These are phyloP conservation scores for Mucor plumbeus DNA, from an alignment of 371 early-diverging fungal genomes.

Conservation along the genomic window DNA sequence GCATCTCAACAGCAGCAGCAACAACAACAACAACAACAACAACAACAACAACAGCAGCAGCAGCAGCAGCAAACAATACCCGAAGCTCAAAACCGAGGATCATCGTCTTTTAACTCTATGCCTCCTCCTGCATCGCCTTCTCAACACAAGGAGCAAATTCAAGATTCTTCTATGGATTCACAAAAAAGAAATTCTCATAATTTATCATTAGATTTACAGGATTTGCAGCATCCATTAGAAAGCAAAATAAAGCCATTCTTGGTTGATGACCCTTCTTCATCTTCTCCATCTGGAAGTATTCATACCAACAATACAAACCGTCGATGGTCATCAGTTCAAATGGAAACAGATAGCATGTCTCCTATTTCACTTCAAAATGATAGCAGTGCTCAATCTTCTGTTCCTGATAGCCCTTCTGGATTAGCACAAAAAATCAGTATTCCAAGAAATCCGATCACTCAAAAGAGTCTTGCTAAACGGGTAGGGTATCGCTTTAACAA, in stretches of 20 bases:
- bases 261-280: background rate
- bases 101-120: background rate
- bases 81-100: background rate
- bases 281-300: background rate
- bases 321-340: slow-evolving; percentile 9
- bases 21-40: background rate
- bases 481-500: slow-evolving; percentile 36
- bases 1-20: background rate
- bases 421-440: background rate
- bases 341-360: slow-evolving; percentile 18
- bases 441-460: slow-evolving; percentile 27
- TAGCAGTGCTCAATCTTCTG: slow-evolving; percentile 13
- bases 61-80: background rate
- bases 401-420: slow-evolving; percentile 10
- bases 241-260: background rate
- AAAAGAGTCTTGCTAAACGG: slow-evolving; percentile 31
- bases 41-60: no score
- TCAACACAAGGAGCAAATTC: background rate
- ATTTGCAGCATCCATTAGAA: slow-evolving; percentile 28
- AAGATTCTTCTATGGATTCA: background rate
- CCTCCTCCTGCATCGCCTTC: slow-evolving; percentile 5
- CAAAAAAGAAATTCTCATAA: slow-evolving; percentile 7
- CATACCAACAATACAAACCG: background rate
- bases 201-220: slow-evolving; percentile 25
- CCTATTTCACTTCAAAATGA: slow-evolving; percentile 17